phyloP scores from a whole-genome alignment of 305 asterid genomes.

The Fraxinus albicans region DNA sequence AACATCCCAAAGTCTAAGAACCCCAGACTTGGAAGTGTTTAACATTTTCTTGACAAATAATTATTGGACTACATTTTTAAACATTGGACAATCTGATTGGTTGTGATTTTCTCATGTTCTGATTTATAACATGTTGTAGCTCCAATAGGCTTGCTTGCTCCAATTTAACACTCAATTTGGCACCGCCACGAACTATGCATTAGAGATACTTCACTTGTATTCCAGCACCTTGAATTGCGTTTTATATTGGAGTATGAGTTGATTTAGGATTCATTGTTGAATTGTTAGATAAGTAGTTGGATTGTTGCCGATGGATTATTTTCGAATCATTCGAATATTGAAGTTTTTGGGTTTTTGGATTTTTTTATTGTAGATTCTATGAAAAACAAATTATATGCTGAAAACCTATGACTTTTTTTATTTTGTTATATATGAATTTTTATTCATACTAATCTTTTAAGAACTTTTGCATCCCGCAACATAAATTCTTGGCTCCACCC shows the following conservation, averaged over 20 bases:
- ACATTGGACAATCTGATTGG: background rate
- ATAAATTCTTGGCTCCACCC: background rate
- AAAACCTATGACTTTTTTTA: background rate
- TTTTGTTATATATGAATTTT: background rate
- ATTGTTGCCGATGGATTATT: background rate
- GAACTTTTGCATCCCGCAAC: background rate
- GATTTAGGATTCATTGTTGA: background rate
- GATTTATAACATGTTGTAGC: background rate
- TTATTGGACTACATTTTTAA: background rate
- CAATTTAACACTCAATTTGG: background rate
- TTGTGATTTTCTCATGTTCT: background rate
- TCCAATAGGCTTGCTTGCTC: background rate
- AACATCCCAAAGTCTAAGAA: background rate
- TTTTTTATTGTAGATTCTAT: background rate
- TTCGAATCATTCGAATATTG: background rate
- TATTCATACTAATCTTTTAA: background rate
- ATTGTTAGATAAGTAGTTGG: background rate
- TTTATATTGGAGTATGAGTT: background rate
- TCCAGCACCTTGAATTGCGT: background rate
- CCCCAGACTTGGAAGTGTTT: background rate
- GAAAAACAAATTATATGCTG: background rate
- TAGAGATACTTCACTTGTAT: background rate
- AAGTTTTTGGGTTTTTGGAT: background rate
- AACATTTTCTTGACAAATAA: background rate
- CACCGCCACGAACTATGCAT: background rate